phyloP scores from a whole-genome alignment of 768 basidiomycete genomes.

The Podaxis carcinomalis region DNA sequence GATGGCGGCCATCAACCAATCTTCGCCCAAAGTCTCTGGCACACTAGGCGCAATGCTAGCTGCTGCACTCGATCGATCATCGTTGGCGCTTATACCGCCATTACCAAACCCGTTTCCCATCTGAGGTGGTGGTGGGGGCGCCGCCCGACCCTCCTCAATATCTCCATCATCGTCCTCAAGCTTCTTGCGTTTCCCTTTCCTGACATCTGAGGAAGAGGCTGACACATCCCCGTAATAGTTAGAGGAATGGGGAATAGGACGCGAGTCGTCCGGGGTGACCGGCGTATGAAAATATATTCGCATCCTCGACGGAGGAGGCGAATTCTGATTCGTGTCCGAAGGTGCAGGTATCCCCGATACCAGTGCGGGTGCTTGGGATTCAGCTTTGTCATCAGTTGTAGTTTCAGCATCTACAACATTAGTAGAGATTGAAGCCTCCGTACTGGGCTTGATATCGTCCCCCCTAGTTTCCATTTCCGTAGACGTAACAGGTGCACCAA shows the following conservation, averaged over 20 bases:
- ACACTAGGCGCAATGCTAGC: slow-evolving; percentile 61
- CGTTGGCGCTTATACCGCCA: slow-evolving; percentile 23
- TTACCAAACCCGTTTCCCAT: slow-evolving; percentile 27
- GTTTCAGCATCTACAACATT: slow-evolving; percentile 24
- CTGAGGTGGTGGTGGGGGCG: slow-evolving; percentile 57
- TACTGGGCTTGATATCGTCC: slow-evolving; percentile 21
- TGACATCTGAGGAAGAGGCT: slow-evolving; percentile 45
- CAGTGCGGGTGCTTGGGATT: not conserved
- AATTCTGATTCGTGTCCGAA: slow-evolving; percentile 28
- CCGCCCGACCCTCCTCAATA: slow-evolving; percentile 63
- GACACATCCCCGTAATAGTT: slow-evolving; percentile 35
- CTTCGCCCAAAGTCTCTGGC: slow-evolving; percentile 75
- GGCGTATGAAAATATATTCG: slow-evolving; percentile 93
- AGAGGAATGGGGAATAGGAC: slow-evolving; percentile 62
- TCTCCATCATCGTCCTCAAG: slow-evolving; percentile 86
- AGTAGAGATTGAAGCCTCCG: slow-evolving; percentile 22
- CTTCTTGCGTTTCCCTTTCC: slow-evolving; percentile 87
- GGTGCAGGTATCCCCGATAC: slow-evolving; percentile 26
- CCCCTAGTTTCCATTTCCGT: slow-evolving; percentile 25
- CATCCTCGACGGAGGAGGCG: slow-evolving; percentile 71
- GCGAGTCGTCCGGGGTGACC: slow-evolving; percentile 75
- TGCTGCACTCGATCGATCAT: slow-evolving; percentile 55
- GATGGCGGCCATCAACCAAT: slow-evolving; percentile 90
- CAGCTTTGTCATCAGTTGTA: slow-evolving; percentile 24
- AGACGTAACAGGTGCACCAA: slow-evolving; percentile 13